Conservation (phyloP, 1,139 yeast genomes). For the Yamadazyma dushanensis region DNA sequence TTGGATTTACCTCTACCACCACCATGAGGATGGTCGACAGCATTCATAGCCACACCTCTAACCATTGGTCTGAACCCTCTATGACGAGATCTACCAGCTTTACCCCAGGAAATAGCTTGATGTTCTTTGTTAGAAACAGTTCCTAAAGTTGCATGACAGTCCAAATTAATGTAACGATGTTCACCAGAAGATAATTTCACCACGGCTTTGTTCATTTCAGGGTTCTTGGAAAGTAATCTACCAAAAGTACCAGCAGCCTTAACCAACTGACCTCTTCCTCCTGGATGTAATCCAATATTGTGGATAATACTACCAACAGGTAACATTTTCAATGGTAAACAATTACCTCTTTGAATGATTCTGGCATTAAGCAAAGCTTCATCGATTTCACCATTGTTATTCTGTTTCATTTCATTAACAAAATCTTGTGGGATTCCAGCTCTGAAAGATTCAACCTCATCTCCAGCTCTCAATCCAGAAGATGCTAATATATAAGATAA, state of each 20-base stretch:
- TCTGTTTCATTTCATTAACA: conserved; percentile 62
- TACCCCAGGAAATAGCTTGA: conserved; percentile 87
- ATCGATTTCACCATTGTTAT: conserved; percentile 76
- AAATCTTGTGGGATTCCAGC: conserved; percentile 81
- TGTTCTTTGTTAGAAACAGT: conserved; percentile 94
- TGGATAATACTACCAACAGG: conserved; percentile 93
- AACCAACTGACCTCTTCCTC: conserved; percentile 90
- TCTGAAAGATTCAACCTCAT: conserved; percentile 84
- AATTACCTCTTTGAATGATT: conserved; percentile 91
- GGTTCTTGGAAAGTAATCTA: conserved; percentile 77
- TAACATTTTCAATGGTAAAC: conserved; percentile 87
- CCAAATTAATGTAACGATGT: conserved; percentile 81
- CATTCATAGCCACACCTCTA: conserved; percentile 98
- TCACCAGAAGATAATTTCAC: conserved; percentile 89
- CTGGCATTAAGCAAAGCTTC: conserved; percentile 88
- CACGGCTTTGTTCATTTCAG: conserved; percentile 70
- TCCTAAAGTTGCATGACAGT: conserved; percentile 94
- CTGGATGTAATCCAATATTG: conserved; percentile 72
- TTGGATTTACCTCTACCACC: conserved; percentile 99
- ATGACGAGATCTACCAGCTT: conserved; percentile 95
- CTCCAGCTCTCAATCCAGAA: conserved; percentile 92
- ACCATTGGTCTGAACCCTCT: conserved; percentile 93
- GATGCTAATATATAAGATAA: conserved; percentile 85
- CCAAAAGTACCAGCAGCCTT: conserved; percentile 96
- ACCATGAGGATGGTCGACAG: conserved; percentile 98